Evolutionary conservation across 805 yeast species (phyloP).

Genomic region (Tetrapisispora namnaoensis): DNA sequence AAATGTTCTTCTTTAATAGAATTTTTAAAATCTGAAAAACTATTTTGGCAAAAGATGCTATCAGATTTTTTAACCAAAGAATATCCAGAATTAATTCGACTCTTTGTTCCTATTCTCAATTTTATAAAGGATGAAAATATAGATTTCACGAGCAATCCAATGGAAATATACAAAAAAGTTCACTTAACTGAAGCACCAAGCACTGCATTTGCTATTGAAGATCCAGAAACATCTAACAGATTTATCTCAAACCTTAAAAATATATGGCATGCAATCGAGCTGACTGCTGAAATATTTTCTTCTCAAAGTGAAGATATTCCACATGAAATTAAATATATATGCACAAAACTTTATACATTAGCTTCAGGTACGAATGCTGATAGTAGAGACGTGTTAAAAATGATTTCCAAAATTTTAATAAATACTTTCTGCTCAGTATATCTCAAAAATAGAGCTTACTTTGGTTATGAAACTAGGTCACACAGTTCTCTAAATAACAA

Average conservation of each 20-base stretch:
- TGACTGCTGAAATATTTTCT: conserved; percentile 42
- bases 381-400: conserved; percentile 55
- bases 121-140: conserved; percentile 31
- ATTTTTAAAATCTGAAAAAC: conserved; percentile 20
- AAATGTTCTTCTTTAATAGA: conserved; percentile 14
- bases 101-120: conserved; percentile 34
- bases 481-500: conserved; percentile 9
- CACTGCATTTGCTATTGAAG: conserved; percentile 69
- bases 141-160: conserved; percentile 76
- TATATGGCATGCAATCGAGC: conserved; percentile 61
- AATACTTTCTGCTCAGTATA: conserved; percentile 19
- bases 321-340: conserved; percentile 45
- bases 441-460: conserved; percentile 15
- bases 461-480: conserved; percentile 11
- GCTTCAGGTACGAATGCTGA: conserved; percentile 44
- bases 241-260: conserved; percentile 68
- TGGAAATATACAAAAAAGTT: conserved; percentile 39
- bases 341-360: conserved; percentile 35
- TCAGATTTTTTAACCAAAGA: conserved; percentile 33
- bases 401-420: conserved; percentile 33
- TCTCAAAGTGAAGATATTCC: conserved; percentile 40
- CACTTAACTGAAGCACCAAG: conserved; percentile 32
- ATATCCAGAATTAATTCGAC: conserved; percentile 18
- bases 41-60: conserved; percentile 38
- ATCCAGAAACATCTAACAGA: conserved; percentile 55